Evolutionary conservation across 768 basidiomycete species (phyloP).

Genomic region (Cystobasidium ongulense): DNA sequence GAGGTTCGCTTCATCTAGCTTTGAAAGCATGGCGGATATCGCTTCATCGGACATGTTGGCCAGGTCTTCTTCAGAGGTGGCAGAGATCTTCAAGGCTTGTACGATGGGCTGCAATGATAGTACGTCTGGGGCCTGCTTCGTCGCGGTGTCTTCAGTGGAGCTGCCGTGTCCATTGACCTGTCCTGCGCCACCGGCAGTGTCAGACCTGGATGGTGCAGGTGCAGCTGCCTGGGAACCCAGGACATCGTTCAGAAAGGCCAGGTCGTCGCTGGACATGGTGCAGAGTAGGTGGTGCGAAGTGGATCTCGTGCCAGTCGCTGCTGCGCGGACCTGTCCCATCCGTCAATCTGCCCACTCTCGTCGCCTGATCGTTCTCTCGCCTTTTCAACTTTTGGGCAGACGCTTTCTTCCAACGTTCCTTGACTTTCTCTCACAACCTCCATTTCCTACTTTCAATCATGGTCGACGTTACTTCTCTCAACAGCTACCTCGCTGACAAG

Average conservation of each 20-base stretch:
- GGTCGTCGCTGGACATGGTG: constrained; percentile 15
- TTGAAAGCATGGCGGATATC: constrained; percentile 1
- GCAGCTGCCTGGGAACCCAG: not conserved
- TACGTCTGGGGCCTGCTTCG: not conserved
- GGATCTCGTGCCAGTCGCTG: not conserved
- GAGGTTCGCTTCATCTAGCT: constrained; percentile 17
- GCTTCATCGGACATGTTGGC: constrained; percentile 10
- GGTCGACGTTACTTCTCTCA: constrained; percentile 50
- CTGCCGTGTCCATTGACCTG: not conserved
- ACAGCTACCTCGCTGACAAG: constrained; percentile 73
- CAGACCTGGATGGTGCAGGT: not conserved
- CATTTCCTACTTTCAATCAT: not conserved
- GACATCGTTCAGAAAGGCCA: constrained; percentile 12
- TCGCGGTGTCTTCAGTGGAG: not conserved
- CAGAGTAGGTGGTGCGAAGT: not conserved
- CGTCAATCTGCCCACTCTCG: not conserved
- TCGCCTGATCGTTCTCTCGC: not conserved
- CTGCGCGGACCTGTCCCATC: not conserved
- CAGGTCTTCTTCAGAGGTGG: constrained; percentile 7
- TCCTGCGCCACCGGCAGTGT: not conserved
- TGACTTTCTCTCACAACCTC: not conserved
- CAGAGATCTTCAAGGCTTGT: constrained; percentile 10
- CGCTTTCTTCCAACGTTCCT: not conserved
- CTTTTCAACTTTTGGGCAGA: not conserved
- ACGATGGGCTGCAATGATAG: constrained; percentile 1